Conservation (phyloP, 2,329 filamentous ascomycete genomes). For the Huntiella moniliformis region DNA sequence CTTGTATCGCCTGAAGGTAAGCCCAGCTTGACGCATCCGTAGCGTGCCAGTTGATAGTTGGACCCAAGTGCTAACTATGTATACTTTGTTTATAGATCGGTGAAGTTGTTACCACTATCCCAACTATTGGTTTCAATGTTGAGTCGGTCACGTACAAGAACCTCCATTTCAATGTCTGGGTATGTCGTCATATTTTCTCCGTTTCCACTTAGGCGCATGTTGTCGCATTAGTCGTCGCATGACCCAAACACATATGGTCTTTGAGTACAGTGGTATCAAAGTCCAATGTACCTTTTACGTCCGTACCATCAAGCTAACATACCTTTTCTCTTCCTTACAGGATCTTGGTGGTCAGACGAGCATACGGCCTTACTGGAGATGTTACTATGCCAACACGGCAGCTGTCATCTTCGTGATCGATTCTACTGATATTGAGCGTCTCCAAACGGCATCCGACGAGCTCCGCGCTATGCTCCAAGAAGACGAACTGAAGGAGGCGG, state of each 20-base stretch:
- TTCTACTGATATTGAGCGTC: slow-evolving; percentile 87
- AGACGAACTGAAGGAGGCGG: slow-evolving; percentile 84
- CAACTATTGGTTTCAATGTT: slow-evolving; percentile 97
- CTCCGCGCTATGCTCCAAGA: slow-evolving; percentile 90
- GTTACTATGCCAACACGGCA: slow-evolving; percentile 97
- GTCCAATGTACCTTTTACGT: too few species aligned
- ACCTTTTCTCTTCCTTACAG: slow-evolving; percentile 21
- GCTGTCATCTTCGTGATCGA: slow-evolving; percentile 98
- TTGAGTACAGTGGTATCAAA: too few species aligned
- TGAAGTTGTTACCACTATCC: slow-evolving; percentile 97
- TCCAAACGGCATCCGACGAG: slow-evolving; percentile 85
- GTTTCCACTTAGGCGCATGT: neutral
- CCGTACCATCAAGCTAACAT: slow-evolving; percentile 9
- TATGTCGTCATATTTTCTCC: slow-evolving; percentile 24
- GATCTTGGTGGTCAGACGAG: slow-evolving; percentile 96
- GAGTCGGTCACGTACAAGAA: slow-evolving; percentile 98
- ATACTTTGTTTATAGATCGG: slow-evolving; percentile 48
- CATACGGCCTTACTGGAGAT: slow-evolving; percentile 96
- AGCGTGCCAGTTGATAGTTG: neutral
- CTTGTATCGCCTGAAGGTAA: slow-evolving; percentile 83
- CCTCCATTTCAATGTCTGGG: slow-evolving; percentile 97
- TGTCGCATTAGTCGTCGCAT: neutral
- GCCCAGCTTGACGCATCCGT: slow-evolving; percentile 9
- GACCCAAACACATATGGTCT: too few species aligned
- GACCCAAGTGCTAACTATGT: slow-evolving; percentile 4